A percentile compares a stretch with the other conserved stretches of the same genome.
Conservation (phyloP, 352 stramenopile genomes). For the Globisporangium uncinulatum region DNA sequence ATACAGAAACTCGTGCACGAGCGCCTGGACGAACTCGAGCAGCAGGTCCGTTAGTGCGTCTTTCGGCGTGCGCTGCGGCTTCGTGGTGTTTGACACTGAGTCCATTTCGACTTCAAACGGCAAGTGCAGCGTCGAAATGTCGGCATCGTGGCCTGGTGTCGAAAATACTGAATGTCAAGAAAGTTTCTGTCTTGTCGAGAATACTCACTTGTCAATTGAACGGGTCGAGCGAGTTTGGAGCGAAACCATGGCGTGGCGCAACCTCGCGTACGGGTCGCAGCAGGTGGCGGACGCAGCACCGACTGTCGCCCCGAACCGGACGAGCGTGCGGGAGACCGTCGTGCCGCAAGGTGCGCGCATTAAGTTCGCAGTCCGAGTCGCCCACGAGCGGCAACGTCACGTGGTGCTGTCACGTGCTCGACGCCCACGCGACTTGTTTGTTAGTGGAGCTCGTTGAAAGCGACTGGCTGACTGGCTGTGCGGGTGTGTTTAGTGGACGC, state of each 20-base stretch:
- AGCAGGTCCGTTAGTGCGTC: conserved; percentile 47
- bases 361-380: neutral
- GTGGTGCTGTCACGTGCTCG: no score
- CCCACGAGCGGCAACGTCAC: no score
- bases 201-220: conserved; percentile 4
- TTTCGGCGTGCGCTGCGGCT: conserved; percentile 14
- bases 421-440: no score
- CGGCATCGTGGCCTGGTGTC: neutral
- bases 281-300: conserved; percentile 59
- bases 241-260: conserved; percentile 51
- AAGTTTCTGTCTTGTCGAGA: neutral
- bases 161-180: neutral
- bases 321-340: conserved; percentile 40
- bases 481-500: conserved; percentile 45
- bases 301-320: conserved; percentile 50
- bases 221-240: neutral
- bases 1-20: conserved; percentile 77
- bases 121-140: no score
- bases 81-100: conserved; percentile 8
- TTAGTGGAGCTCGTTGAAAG: no score
- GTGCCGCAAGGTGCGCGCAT: conserved; percentile 43
- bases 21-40: conserved; percentile 71
- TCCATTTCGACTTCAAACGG: neutral
- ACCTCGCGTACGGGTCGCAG: conserved; percentile 81
- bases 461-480: neutral